Base-by-base conservation (phyloP, 2,329 filamentous ascomycete genomes). In the Colletotrichum costaricense region DNA sequence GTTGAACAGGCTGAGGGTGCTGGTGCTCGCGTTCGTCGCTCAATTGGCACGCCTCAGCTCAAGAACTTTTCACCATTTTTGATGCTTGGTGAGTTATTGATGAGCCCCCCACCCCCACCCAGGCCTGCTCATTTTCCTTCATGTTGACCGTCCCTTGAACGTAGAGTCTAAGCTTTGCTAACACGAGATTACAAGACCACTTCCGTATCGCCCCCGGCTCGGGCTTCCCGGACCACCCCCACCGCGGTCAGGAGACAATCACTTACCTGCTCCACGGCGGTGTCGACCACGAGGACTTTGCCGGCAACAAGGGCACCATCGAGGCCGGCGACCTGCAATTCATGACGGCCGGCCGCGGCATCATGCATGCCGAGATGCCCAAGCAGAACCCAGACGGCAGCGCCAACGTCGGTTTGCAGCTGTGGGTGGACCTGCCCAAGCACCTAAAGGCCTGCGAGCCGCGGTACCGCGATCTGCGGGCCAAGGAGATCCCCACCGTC, bases 321-420 rank as follows among this genome's bases (percentile, higher is more conserved):
- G 88, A 93, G 74, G 84, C 93, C 0, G 96, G 96, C n/a, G 96
- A 98, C 81, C 85, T 98, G 60, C 96, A 98, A 81, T 98, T 98
- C 88, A 98, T 98, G 97, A 98, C 96, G 0, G 96, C 96, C 1
- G 96, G 96, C 4, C 87, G 89, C 24, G 96, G 96, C 55, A 97
- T 98, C 78, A 93, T 98, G 82, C 97, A 98, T 83, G 94, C 95
- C 49, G 96, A 98, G 84, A 98, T 98, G 95, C 96, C 96, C 11
- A 89, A 90, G 67, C 91, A 94, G 79, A 94, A 95, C 80, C 81
- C 88, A 1, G 94, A 97, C 80, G 94, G 94, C 63, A 90, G 87
- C 69, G 86, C 93, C 72, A 98, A 95, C 81, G 89, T 97, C 67
- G 96, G 96, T 42, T 90, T 98, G 84, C 97, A 98, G 86, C 88